Conservation (phyloP, 1,284 basidiomycete genomes). For the Sphaerobolus stellatus region DNA sequence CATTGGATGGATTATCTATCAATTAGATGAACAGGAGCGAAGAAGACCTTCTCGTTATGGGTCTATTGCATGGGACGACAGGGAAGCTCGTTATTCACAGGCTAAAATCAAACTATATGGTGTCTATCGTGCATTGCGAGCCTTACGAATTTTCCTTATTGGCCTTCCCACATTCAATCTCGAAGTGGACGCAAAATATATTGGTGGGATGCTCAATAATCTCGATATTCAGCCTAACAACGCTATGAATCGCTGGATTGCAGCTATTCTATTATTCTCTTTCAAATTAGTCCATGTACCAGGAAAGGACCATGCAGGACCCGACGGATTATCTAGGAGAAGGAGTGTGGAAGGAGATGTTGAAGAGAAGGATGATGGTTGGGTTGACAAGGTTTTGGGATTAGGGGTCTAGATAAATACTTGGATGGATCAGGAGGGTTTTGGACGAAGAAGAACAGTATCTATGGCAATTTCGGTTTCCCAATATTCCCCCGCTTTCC, state of each 20-base stretch:
- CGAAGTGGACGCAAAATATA: slow-evolving; percentile 15
- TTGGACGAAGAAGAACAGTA: too few relatives aligned
- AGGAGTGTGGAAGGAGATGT: not conserved
- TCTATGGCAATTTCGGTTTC: too few relatives aligned
- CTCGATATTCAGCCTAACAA: slow-evolving; percentile 36
- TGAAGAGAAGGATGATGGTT: not conserved
- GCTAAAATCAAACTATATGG: slow-evolving; percentile 43
- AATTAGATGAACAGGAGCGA: slow-evolving; percentile 25
- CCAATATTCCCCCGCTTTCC: too few relatives aligned
- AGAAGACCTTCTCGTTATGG: slow-evolving; percentile 32
- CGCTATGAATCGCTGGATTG: slow-evolving; percentile 42
- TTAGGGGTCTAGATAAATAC: not conserved
- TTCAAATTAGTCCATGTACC: slow-evolving; percentile 36
- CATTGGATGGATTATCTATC: slow-evolving; percentile 32
- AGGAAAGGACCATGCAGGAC: slow-evolving; percentile 20
- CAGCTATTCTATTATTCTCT: slow-evolving; percentile 34
- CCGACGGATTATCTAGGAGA: slow-evolving; percentile 37
- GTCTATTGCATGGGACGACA: slow-evolving; percentile 16
- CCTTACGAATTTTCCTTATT: slow-evolving; percentile 29
- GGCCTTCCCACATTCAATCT: slow-evolving; percentile 35
- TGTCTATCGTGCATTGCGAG: slow-evolving; percentile 32
- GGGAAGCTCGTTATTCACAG: slow-evolving; percentile 40
- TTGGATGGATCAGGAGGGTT: too few relatives aligned
- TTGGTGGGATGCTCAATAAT: slow-evolving; percentile 32
- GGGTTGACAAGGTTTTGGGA: too few relatives aligned